Evolutionary conservation across 306 rosid genomes (phyloP).

Genomic region (Adenanthera pavonina): DNA sequence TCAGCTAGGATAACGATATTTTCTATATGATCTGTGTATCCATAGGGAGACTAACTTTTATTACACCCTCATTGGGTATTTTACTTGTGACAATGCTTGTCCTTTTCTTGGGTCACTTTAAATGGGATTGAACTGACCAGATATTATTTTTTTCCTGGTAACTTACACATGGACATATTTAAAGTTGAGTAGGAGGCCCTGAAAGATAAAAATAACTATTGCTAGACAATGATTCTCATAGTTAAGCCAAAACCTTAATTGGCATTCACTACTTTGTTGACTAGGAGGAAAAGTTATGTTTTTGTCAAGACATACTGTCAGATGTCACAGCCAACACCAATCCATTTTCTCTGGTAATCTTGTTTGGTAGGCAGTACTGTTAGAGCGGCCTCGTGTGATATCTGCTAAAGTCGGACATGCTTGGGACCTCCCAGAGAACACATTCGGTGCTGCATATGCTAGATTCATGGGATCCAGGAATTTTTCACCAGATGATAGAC

Average conservation of each 20-base stretch:
- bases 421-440: conserved; percentile 73
- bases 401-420: conserved; percentile 66
- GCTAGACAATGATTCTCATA: conserved; percentile 1
- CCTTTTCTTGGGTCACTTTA: not conserved
- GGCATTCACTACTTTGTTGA: not conserved
- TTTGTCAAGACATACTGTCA: not conserved
- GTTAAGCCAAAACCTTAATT: conserved; percentile 18
- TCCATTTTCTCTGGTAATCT: conserved; percentile 27
- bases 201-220: not conserved
- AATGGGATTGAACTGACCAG: not conserved
- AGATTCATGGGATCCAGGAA: conserved; percentile 95
- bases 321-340: not conserved
- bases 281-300: not conserved
- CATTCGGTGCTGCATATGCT: conserved; percentile 94
- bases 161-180: not conserved
- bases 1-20: not conserved
- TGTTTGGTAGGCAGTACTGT: conserved; percentile 53
- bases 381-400: conserved; percentile 63
- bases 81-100: not conserved
- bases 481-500: conserved; percentile 94
- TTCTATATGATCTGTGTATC: not conserved
- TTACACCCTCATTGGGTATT: not conserved
- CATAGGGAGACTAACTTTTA: not conserved
- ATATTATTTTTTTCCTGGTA: not conserved
- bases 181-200: not conserved